Evolutionary conservation across 2,329 filamentous ascomycete species (phyloP).

Genomic region (Cladophialophora bantiana): DNA sequence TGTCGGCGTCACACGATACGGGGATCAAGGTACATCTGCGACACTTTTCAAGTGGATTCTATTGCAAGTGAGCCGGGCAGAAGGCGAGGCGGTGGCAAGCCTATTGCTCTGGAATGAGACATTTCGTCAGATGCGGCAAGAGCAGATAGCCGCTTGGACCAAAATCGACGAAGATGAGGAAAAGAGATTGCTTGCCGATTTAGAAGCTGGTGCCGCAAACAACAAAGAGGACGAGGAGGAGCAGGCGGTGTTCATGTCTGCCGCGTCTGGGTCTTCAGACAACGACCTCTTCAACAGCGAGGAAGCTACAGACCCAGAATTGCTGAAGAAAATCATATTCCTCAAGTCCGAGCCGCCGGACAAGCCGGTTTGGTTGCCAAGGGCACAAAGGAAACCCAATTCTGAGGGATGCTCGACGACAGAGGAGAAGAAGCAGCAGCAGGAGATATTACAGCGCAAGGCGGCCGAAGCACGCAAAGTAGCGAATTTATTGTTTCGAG

Average conservation of each 20-base stretch:
- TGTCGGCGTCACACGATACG: constrained; percentile 56
- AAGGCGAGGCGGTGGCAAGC: constrained; percentile 52
- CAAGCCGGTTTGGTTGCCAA: background rate
- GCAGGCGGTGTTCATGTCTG: background rate
- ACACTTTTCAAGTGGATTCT: constrained; percentile 54
- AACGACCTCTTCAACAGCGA: background rate
- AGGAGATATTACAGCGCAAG: background rate
- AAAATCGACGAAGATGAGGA: constrained; percentile 8
- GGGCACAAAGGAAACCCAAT: background rate
- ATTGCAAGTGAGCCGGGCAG: constrained; percentile 50
- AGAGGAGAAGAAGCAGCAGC: background rate
- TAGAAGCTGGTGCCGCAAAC: background rate
- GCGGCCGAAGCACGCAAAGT: background rate
- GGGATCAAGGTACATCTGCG: constrained; percentile 46
- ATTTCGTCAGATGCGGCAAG: constrained; percentile 22
- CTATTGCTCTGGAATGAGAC: constrained; percentile 29
- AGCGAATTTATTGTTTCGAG: background rate
- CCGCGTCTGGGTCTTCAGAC: background rate
- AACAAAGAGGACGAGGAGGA: background rate
- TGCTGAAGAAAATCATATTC: constrained; percentile 4
- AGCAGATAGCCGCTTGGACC: constrained; percentile 12
- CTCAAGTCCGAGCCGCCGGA: constrained; percentile 6
- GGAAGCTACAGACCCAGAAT: background rate
- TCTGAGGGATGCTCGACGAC: background rate
- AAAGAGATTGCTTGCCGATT: constrained; percentile 3